phyloP scores from a whole-genome alignment of 73 alveolate species.

The Halteria grandinella region DNA sequence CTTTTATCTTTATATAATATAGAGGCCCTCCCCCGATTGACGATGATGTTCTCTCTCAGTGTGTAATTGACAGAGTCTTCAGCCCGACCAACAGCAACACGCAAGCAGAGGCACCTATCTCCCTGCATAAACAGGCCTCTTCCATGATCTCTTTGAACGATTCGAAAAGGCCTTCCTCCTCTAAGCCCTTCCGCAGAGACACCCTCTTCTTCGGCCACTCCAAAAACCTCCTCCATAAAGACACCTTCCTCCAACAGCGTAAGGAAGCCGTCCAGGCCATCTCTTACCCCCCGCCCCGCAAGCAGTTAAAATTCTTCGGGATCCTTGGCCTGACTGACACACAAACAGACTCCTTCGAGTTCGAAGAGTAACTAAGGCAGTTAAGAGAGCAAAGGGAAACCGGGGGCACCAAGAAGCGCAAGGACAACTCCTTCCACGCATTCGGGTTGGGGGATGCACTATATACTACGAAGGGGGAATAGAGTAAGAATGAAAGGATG shows the following conservation, averaged over 20 bases:
- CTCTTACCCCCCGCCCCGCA: no score
- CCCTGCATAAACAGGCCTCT: background rate
- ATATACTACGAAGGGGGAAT: conserved; percentile 19
- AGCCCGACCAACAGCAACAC: no score
- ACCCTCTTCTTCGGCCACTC: background rate
- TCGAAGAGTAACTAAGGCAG: conserved; percentile 3
- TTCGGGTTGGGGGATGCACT: conserved; percentile 32
- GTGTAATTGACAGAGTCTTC: no score
- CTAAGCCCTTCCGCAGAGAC: background rate
- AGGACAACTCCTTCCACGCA: conserved; percentile 8
- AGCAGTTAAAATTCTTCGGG: background rate
- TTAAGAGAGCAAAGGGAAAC: background rate
- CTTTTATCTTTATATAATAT: no score
- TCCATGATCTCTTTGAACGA: background rate
- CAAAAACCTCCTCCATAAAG: background rate
- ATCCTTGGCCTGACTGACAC: conserved; percentile 31
- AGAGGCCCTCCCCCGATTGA: no score
- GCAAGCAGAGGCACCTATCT: no score
- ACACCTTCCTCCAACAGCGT: background rate
- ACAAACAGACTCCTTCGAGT: conserved; percentile 8
- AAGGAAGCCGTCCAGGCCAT: background rate
- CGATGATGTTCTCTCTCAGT: no score
- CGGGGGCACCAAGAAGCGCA: background rate
- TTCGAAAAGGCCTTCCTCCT: background rate
- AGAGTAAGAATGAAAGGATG: background rate